These are phyloP conservation scores for Geotrichum restrictum DNA, from an alignment of 1,139 yeast genomes.

Conservation along the genomic window DNA sequence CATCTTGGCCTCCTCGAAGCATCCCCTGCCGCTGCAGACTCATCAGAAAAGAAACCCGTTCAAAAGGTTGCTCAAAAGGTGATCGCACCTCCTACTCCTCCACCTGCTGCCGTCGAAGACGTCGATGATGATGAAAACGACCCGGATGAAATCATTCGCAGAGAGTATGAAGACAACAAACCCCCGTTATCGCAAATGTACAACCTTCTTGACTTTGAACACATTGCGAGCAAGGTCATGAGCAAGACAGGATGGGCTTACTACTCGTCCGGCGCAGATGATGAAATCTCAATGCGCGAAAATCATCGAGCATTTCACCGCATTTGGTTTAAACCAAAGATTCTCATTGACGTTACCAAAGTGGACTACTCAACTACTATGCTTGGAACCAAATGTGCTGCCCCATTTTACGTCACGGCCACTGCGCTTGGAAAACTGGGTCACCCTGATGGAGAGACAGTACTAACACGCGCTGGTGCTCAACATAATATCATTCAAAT, in stretches of 20 bases:
- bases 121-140: constrained; percentile 30
- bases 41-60: neutral
- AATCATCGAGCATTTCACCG: constrained; percentile 86
- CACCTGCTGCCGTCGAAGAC: constrained; percentile 13
- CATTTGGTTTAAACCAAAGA: constrained; percentile 76
- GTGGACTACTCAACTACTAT: constrained; percentile 52
- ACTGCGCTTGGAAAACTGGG: constrained; percentile 57
- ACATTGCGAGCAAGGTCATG: constrained; percentile 72
- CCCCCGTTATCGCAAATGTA: constrained; percentile 68
- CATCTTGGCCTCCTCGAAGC: constrained; percentile 41
- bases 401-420: constrained; percentile 57
- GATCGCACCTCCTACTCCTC: constrained; percentile 11
- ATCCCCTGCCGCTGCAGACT: neutral
- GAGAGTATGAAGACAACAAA: constrained; percentile 42
- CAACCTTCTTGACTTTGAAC: constrained; percentile 76
- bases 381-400: constrained; percentile 46
- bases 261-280: constrained; percentile 88
- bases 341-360: constrained; percentile 66
- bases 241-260: constrained; percentile 85
- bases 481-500: constrained; percentile 49
- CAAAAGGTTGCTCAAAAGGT: constrained; percentile 20
- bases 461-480: constrained; percentile 50
- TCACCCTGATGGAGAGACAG: constrained; percentile 53
- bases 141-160: constrained; percentile 37
- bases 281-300: constrained; percentile 82